Evolutionary conservation across 2,329 filamentous ascomycete genomes (phyloP).

Genomic region (Rutstroemia sp.): DNA sequence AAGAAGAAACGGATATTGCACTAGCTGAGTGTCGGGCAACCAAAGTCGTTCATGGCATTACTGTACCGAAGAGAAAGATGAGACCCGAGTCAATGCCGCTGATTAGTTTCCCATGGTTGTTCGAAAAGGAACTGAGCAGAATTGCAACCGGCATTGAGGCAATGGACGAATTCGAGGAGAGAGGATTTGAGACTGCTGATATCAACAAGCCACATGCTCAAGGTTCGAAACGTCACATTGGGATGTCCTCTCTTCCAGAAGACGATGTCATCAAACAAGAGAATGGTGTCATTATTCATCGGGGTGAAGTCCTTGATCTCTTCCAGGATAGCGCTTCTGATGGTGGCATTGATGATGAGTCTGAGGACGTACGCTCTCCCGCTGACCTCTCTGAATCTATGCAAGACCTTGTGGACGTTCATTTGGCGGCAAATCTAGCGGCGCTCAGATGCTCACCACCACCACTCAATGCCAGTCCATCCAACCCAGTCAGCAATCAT

Average conservation of each 20-base stretch:
- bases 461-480: too few species aligned
- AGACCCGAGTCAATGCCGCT: slow-evolving; percentile 58
- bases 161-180: slow-evolving; percentile 18
- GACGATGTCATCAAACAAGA: slow-evolving; percentile 26
- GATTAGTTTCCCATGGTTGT: slow-evolving; percentile 93
- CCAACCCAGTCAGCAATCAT: too few species aligned
- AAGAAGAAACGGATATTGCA: slow-evolving; percentile 57
- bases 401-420: too few species aligned
- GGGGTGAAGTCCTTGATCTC: slow-evolving; percentile 28
- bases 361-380: neutral
- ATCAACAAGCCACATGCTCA: slow-evolving; percentile 6
- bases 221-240: slow-evolving; percentile 5
- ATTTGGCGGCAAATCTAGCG: too few species aligned
- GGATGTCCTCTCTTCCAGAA: neutral
- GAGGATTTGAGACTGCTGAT: slow-evolving; percentile 15
- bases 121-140: slow-evolving; percentile 61
- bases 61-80: slow-evolving; percentile 32
- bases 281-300: slow-evolving; percentile 26
- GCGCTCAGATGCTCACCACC: too few species aligned
- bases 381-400: neutral
- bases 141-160: slow-evolving; percentile 47
- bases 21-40: slow-evolving; percentile 40
- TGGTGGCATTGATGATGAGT: neutral
- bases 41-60: slow-evolving; percentile 32
- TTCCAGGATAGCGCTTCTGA: slow-evolving; percentile 18